Conservation (phyloP, 495 filamentous ascomycete genomes). For the Margaritispora aquatica region DNA sequence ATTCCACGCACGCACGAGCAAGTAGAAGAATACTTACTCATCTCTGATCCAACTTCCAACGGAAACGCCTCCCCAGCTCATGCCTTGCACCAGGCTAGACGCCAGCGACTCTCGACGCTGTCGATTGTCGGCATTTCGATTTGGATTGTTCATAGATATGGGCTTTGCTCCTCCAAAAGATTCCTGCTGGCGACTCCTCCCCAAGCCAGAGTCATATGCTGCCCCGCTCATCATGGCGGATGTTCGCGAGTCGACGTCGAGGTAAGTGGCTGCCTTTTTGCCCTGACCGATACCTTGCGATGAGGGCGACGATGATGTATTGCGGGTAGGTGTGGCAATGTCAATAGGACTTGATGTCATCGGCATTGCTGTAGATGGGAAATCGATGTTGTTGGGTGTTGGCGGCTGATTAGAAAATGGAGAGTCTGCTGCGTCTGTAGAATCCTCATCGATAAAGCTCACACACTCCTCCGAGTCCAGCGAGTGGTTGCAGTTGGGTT, state of each 20-base stretch:
- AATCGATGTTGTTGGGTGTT: slow-evolving; percentile 15
- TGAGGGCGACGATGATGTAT: slow-evolving; percentile 57
- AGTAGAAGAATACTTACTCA: slow-evolving; percentile 66
- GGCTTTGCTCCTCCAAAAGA: slow-evolving; percentile 77
- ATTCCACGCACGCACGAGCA: neutral
- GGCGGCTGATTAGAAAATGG: slow-evolving; percentile 10
- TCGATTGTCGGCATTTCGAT: slow-evolving; percentile 56
- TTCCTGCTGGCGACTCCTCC: slow-evolving; percentile 58
- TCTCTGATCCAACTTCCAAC: slow-evolving; percentile 96
- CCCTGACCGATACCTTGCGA: slow-evolving; percentile 22
- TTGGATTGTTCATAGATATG: slow-evolving; percentile 74
- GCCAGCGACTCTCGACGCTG: slow-evolving; percentile 77
- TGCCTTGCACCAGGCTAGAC: slow-evolving; percentile 81
- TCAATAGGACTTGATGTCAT: slow-evolving; percentile 48
- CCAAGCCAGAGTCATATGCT: slow-evolving; percentile 47
- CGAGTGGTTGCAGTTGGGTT: neutral
- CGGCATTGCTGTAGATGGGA: slow-evolving; percentile 13
- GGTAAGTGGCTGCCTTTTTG: slow-evolving; percentile 42
- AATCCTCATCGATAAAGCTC: slow-evolving; percentile 12
- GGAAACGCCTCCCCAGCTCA: slow-evolving; percentile 97
- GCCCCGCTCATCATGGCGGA: slow-evolving; percentile 53
- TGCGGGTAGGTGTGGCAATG: slow-evolving; percentile 51
- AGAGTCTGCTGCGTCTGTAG: slow-evolving; percentile 7
- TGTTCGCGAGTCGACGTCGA: slow-evolving; percentile 30
- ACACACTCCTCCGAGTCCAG: neutral